Conservation (phyloP, 2,329 filamentous ascomycete genomes). For the Scytalidium lignicola region DNA sequence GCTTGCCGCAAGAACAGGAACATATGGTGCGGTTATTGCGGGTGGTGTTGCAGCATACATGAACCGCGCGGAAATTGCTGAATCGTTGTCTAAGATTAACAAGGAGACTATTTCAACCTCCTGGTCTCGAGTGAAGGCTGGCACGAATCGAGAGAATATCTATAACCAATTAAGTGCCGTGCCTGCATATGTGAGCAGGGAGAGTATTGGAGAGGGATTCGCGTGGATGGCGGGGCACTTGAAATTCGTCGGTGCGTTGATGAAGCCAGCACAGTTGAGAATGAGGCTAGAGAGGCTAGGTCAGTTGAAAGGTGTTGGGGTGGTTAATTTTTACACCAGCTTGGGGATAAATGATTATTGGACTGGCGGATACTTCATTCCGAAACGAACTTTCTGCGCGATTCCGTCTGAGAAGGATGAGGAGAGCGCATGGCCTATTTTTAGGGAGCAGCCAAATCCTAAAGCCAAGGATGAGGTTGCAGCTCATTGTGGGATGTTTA, state of each 20-base stretch:
- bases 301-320: conserved; percentile 57
- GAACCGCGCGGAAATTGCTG: conserved; percentile 63
- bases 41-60: conserved; percentile 78
- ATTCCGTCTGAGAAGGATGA: conserved; percentile 44
- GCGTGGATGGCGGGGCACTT: conserved; percentile 78
- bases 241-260: conserved; percentile 76
- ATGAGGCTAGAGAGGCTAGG: conserved; percentile 60
- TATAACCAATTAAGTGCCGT: conserved; percentile 14
- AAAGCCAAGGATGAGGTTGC: conserved; percentile 21
- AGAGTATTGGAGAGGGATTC: conserved; percentile 62
- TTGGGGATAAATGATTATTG: conserved; percentile 67
- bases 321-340: conserved; percentile 71
- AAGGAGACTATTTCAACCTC: background rate
- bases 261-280: conserved; percentile 67
- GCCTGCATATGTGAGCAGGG: conserved; percentile 49
- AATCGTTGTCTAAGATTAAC: conserved; percentile 38
- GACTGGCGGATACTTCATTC: conserved; percentile 54
- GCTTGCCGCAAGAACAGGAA: conserved; percentile 75
- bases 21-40: conserved; percentile 73
- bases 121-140: conserved; percentile 24
- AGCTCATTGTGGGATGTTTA: conserved; percentile 24
- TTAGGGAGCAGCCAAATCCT: conserved; percentile 13
- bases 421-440: conserved; percentile 8
- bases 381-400: conserved; percentile 75
- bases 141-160: conserved; percentile 39